phyloP scores from a whole-genome alignment of 495 filamentous ascomycete genomes.

The Mytilinidion resinicola region DNA sequence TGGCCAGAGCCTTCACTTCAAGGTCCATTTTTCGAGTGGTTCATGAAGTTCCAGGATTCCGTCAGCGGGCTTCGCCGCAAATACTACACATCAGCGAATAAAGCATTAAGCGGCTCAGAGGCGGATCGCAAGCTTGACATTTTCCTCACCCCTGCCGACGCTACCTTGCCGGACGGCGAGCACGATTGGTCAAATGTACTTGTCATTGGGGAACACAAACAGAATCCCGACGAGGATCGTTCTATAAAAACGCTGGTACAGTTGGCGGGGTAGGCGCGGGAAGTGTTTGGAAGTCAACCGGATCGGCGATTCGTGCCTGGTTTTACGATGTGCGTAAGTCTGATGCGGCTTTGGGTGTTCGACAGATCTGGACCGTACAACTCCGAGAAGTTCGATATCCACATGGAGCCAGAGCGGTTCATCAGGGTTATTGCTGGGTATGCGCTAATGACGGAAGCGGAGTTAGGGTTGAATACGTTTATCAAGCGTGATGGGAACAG shows the following conservation, averaged over 20 bases:
- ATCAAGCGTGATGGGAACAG: too few relatives aligned
- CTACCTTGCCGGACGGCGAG: slow-evolving; percentile 1
- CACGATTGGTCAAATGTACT: slow-evolving; percentile 16
- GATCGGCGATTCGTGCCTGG: slow-evolving; percentile 36
- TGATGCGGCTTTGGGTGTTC: slow-evolving; percentile 41
- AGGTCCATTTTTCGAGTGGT: too few relatives aligned
- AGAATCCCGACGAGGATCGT: slow-evolving; percentile 6
- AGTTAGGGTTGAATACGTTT: slow-evolving; percentile 1
- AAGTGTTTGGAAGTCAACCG: slow-evolving; percentile 20
- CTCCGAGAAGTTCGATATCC: slow-evolving; percentile 37
- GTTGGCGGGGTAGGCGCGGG: slow-evolving; percentile 4
- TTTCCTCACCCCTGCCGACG: slow-evolving; percentile 8
- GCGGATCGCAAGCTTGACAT: slow-evolving; percentile 10
- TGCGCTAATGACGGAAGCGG: background rate
- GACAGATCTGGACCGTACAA: slow-evolving; percentile 42
- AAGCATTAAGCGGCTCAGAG: background rate
- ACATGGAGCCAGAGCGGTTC: slow-evolving; percentile 33
- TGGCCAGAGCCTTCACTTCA: slow-evolving; percentile 6
- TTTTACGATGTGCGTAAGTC: slow-evolving; percentile 35
- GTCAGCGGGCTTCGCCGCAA: too few relatives aligned
- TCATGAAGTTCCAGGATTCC: too few relatives aligned
- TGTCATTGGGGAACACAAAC: slow-evolving; percentile 31
- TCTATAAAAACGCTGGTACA: slow-evolving; percentile 3
- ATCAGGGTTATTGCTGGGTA: slow-evolving; percentile 33
- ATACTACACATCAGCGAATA: slow-evolving; percentile 1